Conservation (phyloP, 192 early-diverging fungal species). For the Borealophlyctis nickersoniae region DNA sequence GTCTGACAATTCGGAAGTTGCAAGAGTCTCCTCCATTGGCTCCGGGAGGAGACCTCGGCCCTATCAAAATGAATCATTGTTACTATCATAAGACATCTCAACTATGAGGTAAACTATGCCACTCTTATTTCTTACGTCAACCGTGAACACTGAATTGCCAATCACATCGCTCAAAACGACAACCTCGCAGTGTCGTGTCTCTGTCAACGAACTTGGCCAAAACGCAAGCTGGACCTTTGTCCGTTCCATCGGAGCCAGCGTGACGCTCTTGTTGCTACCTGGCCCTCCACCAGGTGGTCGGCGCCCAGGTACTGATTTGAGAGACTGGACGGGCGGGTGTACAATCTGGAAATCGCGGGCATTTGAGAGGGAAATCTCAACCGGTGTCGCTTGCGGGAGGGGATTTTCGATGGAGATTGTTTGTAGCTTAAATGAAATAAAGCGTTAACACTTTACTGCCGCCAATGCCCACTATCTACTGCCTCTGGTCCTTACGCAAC, state of each 20-base stretch:
- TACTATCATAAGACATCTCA: neutral
- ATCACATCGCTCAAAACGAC: constrained; percentile 23
- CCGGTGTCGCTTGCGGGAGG: constrained; percentile 14
- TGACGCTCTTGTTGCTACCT: neutral
- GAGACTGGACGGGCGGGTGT: constrained; percentile 12
- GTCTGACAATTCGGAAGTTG: constrained; percentile 31
- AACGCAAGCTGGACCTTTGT: constrained; percentile 42
- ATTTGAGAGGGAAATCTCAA: constrained; percentile 30
- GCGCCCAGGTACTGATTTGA: neutral
- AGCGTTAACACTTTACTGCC: neutral
- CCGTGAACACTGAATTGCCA: constrained; percentile 31
- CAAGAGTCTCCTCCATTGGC: constrained; percentile 27
- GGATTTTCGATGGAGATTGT: constrained; percentile 25
- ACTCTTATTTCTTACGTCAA: constrained; percentile 22
- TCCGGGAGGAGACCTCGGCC: constrained; percentile 39
- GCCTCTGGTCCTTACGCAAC: constrained; percentile 24
- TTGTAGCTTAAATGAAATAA: constrained; percentile 21
- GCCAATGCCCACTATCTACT: neutral
- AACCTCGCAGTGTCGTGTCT: constrained; percentile 16
- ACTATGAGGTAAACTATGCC: no score
- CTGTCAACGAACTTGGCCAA: constrained; percentile 48
- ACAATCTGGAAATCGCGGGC: constrained; percentile 38
- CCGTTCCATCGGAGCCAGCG: constrained; percentile 29
- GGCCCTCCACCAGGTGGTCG: neutral
- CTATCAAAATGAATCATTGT: constrained; percentile 11